These are phyloP conservation scores for Ceratocystis alfenasii DNA, from an alignment of 2,329 filamentous ascomycete genomes.

Conservation along the genomic window DNA sequence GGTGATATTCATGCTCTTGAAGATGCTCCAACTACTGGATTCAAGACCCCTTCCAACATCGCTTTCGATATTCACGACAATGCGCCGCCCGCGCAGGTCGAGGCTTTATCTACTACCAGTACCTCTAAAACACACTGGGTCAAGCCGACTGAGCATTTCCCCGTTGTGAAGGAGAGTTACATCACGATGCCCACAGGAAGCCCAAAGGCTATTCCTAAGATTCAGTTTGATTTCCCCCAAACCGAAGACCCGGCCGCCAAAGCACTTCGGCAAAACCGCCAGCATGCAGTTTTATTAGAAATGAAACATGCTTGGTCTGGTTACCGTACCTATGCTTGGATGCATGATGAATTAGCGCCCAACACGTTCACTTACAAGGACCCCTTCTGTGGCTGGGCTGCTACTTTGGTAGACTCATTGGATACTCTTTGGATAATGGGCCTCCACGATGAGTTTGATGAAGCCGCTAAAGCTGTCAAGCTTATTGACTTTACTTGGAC, in stretches of 20 bases:
- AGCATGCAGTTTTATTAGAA: constrained; percentile 56
- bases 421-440: constrained; percentile 85
- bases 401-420: constrained; percentile 69
- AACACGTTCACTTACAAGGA: constrained; percentile 56
- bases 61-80: constrained; percentile 6
- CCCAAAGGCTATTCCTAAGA: constrained; percentile 57
- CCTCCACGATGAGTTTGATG: constrained; percentile 64
- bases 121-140: constrained; percentile 51
- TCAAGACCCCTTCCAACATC: background rate
- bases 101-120: background rate
- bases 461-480: constrained; percentile 56
- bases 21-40: background rate
- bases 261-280: constrained; percentile 51
- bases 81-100: background rate
- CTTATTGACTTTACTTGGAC: constrained; percentile 75
- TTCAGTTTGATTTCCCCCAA: constrained; percentile 59
- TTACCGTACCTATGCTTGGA: constrained; percentile 69
- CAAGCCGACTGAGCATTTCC: constrained; percentile 64
- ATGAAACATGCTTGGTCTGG: constrained; percentile 70
- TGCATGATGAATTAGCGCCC: constrained; percentile 75
- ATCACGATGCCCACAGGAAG: constrained; percentile 63
- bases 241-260: constrained; percentile 49
- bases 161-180: constrained; percentile 56
- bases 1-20: background rate
- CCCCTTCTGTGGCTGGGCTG: constrained; percentile 85